Conservation (phyloP, 208 protist species). For the Acanthamoeba triangularis region DNA sequence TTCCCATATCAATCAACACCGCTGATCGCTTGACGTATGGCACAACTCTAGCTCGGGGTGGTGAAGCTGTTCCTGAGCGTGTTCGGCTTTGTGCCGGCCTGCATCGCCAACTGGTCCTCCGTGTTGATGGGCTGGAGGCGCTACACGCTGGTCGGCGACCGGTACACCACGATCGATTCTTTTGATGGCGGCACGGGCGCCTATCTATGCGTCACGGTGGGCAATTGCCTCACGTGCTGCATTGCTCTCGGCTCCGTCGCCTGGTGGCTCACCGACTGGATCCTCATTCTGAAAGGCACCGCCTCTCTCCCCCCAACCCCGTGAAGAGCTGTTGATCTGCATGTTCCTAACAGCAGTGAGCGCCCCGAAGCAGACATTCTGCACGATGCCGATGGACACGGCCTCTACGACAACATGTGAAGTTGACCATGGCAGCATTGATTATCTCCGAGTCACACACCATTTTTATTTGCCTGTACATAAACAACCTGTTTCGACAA, state of each 20-base stretch:
- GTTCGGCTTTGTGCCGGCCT: background rate
- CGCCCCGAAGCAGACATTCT: background rate
- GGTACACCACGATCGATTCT: background rate
- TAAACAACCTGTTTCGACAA: too few relatives aligned
- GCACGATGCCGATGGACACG: background rate
- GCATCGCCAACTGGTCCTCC: conserved; percentile 6
- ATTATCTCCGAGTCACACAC: too few relatives aligned
- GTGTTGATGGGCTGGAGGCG: background rate
- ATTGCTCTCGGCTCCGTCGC: background rate
- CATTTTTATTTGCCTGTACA: too few relatives aligned
- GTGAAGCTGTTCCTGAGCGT: background rate
- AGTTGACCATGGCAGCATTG: too few relatives aligned
- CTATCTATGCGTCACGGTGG: background rate
- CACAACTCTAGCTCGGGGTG: background rate
- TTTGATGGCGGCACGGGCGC: background rate
- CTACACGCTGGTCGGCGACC: background rate
- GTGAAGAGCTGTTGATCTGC: background rate
- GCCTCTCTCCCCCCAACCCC: background rate
- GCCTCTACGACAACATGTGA: conserved; percentile 26
- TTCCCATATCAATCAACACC: too few relatives aligned
- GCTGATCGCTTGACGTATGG: too few relatives aligned
- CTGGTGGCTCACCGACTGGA: conserved; percentile 41
- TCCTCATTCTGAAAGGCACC: background rate
- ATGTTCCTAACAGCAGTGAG: background rate
- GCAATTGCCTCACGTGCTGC: background rate